Percentiles rank a stretch among this genome's conserved stretches.
Conservation (phyloP, 1,284 basidiomycete genomes). For the Fistulinella cinereoalba region DNA sequence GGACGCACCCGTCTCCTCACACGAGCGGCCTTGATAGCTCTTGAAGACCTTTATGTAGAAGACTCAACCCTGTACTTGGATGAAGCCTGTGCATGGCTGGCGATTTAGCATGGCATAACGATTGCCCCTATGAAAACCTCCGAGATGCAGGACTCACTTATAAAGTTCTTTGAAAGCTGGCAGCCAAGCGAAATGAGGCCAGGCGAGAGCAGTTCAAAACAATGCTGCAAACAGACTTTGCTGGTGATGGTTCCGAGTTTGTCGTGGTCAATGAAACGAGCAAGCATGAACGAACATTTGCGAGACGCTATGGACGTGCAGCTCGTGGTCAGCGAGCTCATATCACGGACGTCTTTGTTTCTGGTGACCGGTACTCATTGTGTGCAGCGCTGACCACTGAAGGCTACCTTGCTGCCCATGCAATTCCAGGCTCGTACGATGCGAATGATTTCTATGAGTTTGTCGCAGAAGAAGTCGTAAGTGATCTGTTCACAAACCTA, state of each 20-base stretch:
- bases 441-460: slow-evolving; percentile 4
- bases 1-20: not conserved
- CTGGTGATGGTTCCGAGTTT: slow-evolving; percentile 26
- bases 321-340: slow-evolving; percentile 7
- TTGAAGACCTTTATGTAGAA: not conserved
- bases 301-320: not conserved
- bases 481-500: not conserved
- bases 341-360: slow-evolving; percentile 18
- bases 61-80: slow-evolving; percentile 1
- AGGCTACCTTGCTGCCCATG: slow-evolving; percentile 4
- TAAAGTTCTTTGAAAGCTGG: not conserved
- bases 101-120: not conserved
- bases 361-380: slow-evolving; percentile 17
- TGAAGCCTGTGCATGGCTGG: slow-evolving; percentile 1
- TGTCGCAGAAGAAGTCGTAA: not conserved
- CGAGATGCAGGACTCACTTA: not conserved
- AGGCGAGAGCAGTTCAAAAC: not conserved
- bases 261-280: slow-evolving; percentile 28
- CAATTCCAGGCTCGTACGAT: slow-evolving; percentile 4
- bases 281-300: slow-evolving; percentile 22
- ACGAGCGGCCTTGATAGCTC: not conserved
- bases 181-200: not conserved
- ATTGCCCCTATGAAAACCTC: not conserved
- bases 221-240: not conserved
- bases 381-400: slow-evolving; percentile 3